Evolutionary conservation across 345 rosid species (phyloP), one percentile per base, ranked within the genome.

Genomic region (Excoecaria agallocha): DNA sequence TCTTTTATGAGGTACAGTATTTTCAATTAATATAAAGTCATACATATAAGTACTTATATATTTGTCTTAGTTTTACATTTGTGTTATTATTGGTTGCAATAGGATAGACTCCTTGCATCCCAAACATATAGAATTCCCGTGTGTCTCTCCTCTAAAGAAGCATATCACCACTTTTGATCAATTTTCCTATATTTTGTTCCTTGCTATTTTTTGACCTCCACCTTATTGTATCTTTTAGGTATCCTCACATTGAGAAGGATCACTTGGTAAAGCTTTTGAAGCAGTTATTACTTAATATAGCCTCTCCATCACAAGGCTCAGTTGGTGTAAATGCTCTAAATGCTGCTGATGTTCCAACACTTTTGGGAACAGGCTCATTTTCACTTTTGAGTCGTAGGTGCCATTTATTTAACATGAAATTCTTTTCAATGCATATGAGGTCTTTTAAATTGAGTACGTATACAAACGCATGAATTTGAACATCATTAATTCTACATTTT

Each of bases 251-350:
- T 70, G 93, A 85, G 86, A 86, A 81, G 64, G 93, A 91, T 81
- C 99, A 96, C 85, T 84, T 96, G 89, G 91, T 90, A 60, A 89
- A 91, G 91, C 99, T 96, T 80, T 82, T 96, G 86, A 93, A 86
- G 89, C 96, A 93, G 85, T 84, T 93, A 77, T 78, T 96, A 71
- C 71, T 78, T 62, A 89, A 79, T 73, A 81, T 87, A 65, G 82
- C 89, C 74, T 84, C 86, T 80, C 86, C 87, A 63, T 84, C 86
- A 51, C 83, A 75, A 71, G 86, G 83, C 68, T 50, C 86, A 71
- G 77, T 72, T 81, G 81, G 79, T 75, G 88, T 80, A 85, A 85
- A 78, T 59, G 77, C 82, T 79, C 88, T 84, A 79, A 86, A 86
- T 84, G 95, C 95, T 74, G 88, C 91, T 71, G 91, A 87, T 84